phyloP scores from a whole-genome alignment of 1,139 yeast genomes.

The Hansenula lynferdii region DNA sequence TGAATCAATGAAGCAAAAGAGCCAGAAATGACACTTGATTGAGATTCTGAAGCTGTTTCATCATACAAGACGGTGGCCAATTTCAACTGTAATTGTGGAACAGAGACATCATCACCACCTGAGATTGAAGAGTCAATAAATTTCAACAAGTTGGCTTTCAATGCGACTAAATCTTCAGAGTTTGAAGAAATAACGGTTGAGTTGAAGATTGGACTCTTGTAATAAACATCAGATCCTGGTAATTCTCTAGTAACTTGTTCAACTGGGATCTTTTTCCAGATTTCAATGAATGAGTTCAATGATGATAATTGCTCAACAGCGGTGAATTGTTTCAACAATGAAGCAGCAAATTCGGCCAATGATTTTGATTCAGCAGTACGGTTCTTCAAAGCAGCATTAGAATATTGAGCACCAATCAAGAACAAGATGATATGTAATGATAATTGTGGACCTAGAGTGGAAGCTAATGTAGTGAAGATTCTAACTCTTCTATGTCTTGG shows the following conservation, averaged over 20 bases:
- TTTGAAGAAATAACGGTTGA: conserved; percentile 50
- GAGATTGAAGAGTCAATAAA: conserved; percentile 46
- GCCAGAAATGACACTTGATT: conserved; percentile 10
- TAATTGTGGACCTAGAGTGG: conserved; percentile 64
- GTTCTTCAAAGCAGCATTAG: conserved; percentile 46
- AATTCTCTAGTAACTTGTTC: conserved; percentile 31
- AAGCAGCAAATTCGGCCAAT: conserved; percentile 63
- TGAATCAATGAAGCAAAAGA: conserved; percentile 18
- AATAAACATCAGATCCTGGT: conserved; percentile 34
- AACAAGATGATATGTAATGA: conserved; percentile 73
- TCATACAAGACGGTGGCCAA: conserved; percentile 54
- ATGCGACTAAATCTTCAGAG: conserved; percentile 41
- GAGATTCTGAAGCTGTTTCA: conserved; percentile 28
- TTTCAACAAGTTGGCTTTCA: conserved; percentile 49
- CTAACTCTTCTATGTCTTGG: conserved; percentile 95
- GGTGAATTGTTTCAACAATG: conserved; percentile 63
- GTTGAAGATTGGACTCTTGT: conserved; percentile 60
- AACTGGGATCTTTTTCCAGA: conserved; percentile 50
- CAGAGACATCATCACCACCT: conserved; percentile 38
- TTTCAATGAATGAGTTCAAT: conserved; percentile 45
- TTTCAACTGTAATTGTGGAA: conserved; percentile 50
- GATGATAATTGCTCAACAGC: conserved; percentile 68
- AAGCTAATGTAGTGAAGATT: conserved; percentile 71
- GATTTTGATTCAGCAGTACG: conserved; percentile 63
- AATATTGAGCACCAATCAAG: conserved; percentile 75